Evolutionary conservation across 805 yeast genomes (phyloP).

Genomic region (Cyberlindnera mrakii): DNA sequence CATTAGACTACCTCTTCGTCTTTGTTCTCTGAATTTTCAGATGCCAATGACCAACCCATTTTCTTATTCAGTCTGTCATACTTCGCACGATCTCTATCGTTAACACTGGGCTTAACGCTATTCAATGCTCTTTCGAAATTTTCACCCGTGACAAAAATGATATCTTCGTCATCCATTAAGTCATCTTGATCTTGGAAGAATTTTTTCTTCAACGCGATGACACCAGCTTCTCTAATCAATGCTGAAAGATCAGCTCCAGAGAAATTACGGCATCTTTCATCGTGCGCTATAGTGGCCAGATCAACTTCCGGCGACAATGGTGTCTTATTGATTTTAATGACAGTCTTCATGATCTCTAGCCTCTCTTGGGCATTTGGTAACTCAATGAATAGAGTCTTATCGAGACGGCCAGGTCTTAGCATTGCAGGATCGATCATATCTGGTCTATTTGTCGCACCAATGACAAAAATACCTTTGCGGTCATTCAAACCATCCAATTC

Average conservation of each 20-base stretch:
- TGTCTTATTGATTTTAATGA: slow-evolving; percentile 64
- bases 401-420: slow-evolving; percentile 95
- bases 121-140: slow-evolving; percentile 72
- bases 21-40: slow-evolving; percentile 16
- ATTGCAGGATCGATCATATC: slow-evolving; percentile 98
- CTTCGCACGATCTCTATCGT: slow-evolving; percentile 73
- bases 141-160: slow-evolving; percentile 48
- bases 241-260: slow-evolving; percentile 97
- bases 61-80: slow-evolving; percentile 70
- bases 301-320: slow-evolving; percentile 67
- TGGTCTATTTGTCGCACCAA: slow-evolving; percentile 96
- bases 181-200: slow-evolving; percentile 54
- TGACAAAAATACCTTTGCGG: slow-evolving; percentile 85
- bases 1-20: slow-evolving; percentile 3
- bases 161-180: slow-evolving; percentile 34
- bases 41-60: slow-evolving; percentile 63
- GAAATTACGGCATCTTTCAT: slow-evolving; percentile 79
- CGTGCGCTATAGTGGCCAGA: slow-evolving; percentile 55
- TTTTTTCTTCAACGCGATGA: slow-evolving; percentile 70
- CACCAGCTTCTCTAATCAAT: slow-evolving; percentile 90
- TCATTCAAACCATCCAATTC: slow-evolving; percentile 94
- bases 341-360: slow-evolving; percentile 72
- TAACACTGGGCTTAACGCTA: slow-evolving; percentile 83
- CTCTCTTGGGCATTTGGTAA: slow-evolving; percentile 78
- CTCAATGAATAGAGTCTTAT: slow-evolving; percentile 87